Base-by-base conservation (phyloP, 2,329 filamentous ascomycete species). In the Balansia obtecta region DNA sequence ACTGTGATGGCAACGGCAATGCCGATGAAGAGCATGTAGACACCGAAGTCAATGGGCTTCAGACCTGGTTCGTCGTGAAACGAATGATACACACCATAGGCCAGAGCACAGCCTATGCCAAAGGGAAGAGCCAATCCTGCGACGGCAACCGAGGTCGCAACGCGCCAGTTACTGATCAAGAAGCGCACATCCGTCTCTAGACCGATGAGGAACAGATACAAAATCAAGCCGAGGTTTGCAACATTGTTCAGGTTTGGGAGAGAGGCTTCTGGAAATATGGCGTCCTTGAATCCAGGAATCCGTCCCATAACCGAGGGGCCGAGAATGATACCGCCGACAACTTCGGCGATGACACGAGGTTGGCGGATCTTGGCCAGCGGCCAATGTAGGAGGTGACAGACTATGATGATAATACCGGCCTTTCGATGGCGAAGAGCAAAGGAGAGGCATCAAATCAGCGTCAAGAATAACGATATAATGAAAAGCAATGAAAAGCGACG, bases 1-100 rank as follows among this genome's bases (percentile, higher is more conserved):
- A 63, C 61, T 1, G 91, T 96, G 58, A 97, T 97, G 30, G 89
- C 86, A 67, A 96, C 83, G 0, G 91, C 91, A 49, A 95, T 90
- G 65, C 90, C 91, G 56, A 96, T 86, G 63, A 97, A 97, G 30
- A 77, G 67, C 54, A 73, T 72, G 45, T 88, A 80, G 11, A 74
- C 69, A 46, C 72, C 73, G 53, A 80, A 80, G 18, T 65, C 60
- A 52, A 78, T 72, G 37, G 66, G 61, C 15, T 66, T 56, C 20
- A 68, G 59, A 40, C 65, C 64, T 3, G 60, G 55, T 34, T 75
- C 71, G 11, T 61, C 38, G 20, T 72, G 71, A 59, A 94, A 95
- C 51, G 89, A 67, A 52, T 89, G 68, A 60, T 88, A 94, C 12
- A 95, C 66, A 1, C 89, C 89, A 65, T 82, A 89, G 2, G 89